phyloP scores from a whole-genome alignment of 768 basidiomycete genomes.

The Rhodotorula taiwanensis region DNA sequence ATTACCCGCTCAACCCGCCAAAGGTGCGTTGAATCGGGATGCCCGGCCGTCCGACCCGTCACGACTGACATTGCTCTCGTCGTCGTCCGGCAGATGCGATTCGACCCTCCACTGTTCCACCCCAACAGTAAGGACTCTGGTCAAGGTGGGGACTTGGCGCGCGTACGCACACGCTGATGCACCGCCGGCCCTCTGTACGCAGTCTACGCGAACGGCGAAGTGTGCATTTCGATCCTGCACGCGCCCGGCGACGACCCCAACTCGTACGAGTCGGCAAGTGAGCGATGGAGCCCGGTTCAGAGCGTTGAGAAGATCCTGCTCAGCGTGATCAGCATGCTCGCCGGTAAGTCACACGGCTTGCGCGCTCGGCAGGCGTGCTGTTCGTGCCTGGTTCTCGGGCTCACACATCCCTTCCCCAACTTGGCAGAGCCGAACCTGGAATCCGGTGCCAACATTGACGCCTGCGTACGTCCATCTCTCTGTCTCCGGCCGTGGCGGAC shows the following conservation, averaged over 20 bases:
- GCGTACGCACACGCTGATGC: neutral
- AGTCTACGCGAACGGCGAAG: conserved; percentile 95
- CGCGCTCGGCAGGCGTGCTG: conserved; percentile 53
- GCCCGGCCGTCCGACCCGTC: no score
- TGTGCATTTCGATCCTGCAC: conserved; percentile 97
- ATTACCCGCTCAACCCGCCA: conserved; percentile 97
- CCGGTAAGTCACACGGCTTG: conserved; percentile 46
- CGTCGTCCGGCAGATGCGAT: conserved; percentile 60
- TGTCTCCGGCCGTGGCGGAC: neutral
- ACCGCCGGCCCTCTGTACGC: conserved; percentile 8
- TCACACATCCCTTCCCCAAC: no score
- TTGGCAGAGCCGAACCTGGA: conserved; percentile 84
- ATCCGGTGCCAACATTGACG: conserved; percentile 80
- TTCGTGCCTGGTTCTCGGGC: conserved; percentile 10
- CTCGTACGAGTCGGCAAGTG: conserved; percentile 89
- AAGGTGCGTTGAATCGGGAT: conserved; percentile 54
- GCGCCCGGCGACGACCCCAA: conserved; percentile 57
- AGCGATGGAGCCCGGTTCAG: conserved; percentile 98
- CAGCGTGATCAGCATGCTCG: conserved; percentile 94
- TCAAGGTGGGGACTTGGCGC: no score
- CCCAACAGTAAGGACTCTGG: no score
- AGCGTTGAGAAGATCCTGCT: conserved; percentile 88
- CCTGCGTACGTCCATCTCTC: conserved; percentile 25
- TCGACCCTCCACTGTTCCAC: conserved; percentile 93
- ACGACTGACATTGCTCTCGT: neutral